These are phyloP conservation scores for Colletotrichum tropicale DNA, from an alignment of 2,329 filamentous ascomycete genomes.

Conservation along the genomic window DNA sequence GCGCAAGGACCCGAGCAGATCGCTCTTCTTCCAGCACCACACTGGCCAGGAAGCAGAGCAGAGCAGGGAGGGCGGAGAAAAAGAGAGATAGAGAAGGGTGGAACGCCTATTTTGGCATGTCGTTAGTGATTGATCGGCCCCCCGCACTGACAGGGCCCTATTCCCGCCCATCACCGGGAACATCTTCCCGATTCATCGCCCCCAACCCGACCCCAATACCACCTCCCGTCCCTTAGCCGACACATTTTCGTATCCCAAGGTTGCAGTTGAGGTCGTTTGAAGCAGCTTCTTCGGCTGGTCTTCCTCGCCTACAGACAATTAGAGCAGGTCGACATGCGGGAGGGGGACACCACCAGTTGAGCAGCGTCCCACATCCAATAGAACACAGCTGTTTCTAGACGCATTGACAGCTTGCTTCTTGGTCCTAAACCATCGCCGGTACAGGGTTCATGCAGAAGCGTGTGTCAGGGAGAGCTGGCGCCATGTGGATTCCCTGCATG, in stretches of 20 bases:
- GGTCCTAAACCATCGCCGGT: neutral
- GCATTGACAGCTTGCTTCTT: conserved; percentile 1
- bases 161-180: neutral
- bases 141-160: conserved; percentile 8
- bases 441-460: conserved; percentile 15
- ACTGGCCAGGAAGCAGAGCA: neutral
- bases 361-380: neutral
- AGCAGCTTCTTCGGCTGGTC: neutral
- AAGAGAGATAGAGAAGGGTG: neutral
- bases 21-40: neutral
- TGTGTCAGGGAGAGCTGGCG: conserved; percentile 1
- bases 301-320: neutral
- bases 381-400: neutral
- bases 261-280: neutral
- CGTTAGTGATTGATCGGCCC: neutral
- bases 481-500: neutral
- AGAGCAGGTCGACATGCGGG: neutral
- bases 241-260: neutral
- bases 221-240: neutral
- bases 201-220: neutral
- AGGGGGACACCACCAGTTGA: neutral
- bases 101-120: neutral
- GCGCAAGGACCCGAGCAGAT: neutral
- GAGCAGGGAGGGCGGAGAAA: neutral
- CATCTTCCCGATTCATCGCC: neutral